Evolutionary conservation across 345 rosid genomes (phyloP).

Genomic region (Hibiscus tridactylites): DNA sequence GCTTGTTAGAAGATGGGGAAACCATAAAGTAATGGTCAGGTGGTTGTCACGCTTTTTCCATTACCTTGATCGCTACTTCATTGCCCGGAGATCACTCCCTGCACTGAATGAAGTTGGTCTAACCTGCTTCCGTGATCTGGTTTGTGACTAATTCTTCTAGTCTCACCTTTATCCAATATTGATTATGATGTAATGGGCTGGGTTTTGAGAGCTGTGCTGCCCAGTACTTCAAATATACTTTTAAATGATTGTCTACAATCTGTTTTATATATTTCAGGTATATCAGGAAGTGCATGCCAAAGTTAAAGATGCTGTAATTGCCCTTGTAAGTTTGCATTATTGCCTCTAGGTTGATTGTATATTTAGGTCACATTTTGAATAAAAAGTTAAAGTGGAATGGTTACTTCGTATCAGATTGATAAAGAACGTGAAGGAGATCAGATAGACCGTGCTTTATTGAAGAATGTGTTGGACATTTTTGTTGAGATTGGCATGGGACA

Average conservation of each 20-base stretch:
- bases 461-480: conserved; percentile 69
- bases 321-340: conserved; percentile 40
- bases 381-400: not conserved
- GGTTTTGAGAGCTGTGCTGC: not conserved
- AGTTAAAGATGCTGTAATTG: conserved; percentile 60
- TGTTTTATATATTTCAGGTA: conserved; percentile 31
- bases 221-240: not conserved
- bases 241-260: not conserved
- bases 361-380: not conserved
- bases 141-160: conserved; percentile 22
- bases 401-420: conserved; percentile 45
- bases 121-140: conserved; percentile 76
- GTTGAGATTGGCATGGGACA: conserved; percentile 81
- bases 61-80: conserved; percentile 84
- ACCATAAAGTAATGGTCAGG: conserved; percentile 82
- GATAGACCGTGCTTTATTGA: conserved; percentile 69
- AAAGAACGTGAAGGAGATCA: conserved; percentile 88
- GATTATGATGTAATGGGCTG: not conserved
- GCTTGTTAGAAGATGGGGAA: conserved; percentile 72
- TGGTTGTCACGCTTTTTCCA: conserved; percentile 83
- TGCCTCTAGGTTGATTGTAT: not conserved
- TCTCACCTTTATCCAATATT: not conserved
- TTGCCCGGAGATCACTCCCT: conserved; percentile 67
- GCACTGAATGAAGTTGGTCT: conserved; percentile 73
- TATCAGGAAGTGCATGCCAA: conserved; percentile 45